These are phyloP conservation scores for Syncephalastrum sp. DNA, from an alignment of 371 early-diverging fungal genomes.

Conservation along the genomic window DNA sequence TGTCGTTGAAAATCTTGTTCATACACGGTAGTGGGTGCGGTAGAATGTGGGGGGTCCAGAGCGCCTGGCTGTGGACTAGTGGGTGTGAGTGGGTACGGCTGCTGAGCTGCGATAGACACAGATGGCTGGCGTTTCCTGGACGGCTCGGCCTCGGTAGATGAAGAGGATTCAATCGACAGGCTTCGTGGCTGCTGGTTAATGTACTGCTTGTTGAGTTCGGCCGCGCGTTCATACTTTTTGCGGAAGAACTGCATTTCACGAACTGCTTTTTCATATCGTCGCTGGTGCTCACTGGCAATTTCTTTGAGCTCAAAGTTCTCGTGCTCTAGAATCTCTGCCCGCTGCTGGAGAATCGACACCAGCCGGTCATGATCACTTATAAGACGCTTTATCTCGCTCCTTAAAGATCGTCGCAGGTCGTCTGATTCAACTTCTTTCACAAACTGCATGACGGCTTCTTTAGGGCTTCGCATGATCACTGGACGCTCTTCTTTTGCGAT, in stretches of 20 bases:
- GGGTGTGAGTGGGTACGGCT: constrained; percentile 14
- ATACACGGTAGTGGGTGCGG: too few species aligned
- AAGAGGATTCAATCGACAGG: constrained; percentile 18
- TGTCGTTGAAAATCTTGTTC: not conserved
- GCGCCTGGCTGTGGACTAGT: constrained; percentile 16
- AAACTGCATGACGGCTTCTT: constrained; percentile 17
- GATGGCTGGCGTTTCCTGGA: too few species aligned
- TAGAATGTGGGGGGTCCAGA: not conserved
- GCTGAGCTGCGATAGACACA: too few species aligned
- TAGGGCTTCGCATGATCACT: constrained; percentile 11
- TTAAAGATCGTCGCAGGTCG: constrained; percentile 20
- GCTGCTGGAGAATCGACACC: constrained; percentile 27
- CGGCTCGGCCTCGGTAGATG: constrained; percentile 8
- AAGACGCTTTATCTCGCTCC: constrained; percentile 22
- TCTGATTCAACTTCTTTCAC: constrained; percentile 22
- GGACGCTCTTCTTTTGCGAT: constrained; percentile 6
- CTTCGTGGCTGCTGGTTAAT: constrained; percentile 13
- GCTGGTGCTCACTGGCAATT: constrained; percentile 30
- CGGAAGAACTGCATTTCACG: constrained; percentile 50
- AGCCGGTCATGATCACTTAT: constrained; percentile 30
- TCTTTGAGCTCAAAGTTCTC: constrained; percentile 29
- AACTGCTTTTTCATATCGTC: constrained; percentile 48
- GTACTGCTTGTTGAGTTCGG: constrained; percentile 19
- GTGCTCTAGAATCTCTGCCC: constrained; percentile 21
- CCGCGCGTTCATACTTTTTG: constrained; percentile 32